Base-by-base conservation (phyloP, 768 basidiomycete species). In the Kondoa malvinella region DNA sequence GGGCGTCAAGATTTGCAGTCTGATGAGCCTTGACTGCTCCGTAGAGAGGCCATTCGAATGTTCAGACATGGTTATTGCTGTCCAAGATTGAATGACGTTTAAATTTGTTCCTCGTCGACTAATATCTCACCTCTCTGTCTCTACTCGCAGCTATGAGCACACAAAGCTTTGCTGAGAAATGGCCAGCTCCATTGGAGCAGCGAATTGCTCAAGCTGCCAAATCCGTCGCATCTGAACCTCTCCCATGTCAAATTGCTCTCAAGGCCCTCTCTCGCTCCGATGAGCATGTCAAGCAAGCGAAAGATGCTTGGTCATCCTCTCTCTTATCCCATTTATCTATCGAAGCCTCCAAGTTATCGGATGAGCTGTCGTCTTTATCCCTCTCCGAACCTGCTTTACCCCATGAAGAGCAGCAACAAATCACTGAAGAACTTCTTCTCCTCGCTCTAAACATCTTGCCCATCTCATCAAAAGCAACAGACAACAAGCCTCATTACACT, bases 1-100 rank as follows among this genome's bases (percentile, higher is more conserved):
- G 0, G 91, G 91, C 0, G 90, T 90, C 59, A 92, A 78, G 26
- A 94, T 88, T 75, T 95, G 91, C 2, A 95, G 81, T 60, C 87
- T 83, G 34, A 80, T 77, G 34, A 79, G 74, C 68, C 17, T 17
- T 32, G n/a, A n/a, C n/a, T n/a, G n/a, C n/a, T n/a, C n/a, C n/a
- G n/a, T n/a, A n/a, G n/a, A n/a, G n/a, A n/a, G n/a, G n/a, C n/a
- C n/a, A n/a, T 63, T 63, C 61, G 27, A 16, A 8, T 27, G 3
- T 17, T 50, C 21, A 8, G 40, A 21, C 21, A 50, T 8, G 40
- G 40, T 50, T 8, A 8, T 21, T 21, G 21, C 21, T 8, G 40
- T 50, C 21, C 40, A 21, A 50, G 40, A 50, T 8, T 21, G 21
- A 50, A 50, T 8, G 40, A 50, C 40, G 40, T 21, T 8, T 8